Conservation (phyloP, 2,329 filamentous ascomycete species). For the Ceratocystiopsis sp. region DNA sequence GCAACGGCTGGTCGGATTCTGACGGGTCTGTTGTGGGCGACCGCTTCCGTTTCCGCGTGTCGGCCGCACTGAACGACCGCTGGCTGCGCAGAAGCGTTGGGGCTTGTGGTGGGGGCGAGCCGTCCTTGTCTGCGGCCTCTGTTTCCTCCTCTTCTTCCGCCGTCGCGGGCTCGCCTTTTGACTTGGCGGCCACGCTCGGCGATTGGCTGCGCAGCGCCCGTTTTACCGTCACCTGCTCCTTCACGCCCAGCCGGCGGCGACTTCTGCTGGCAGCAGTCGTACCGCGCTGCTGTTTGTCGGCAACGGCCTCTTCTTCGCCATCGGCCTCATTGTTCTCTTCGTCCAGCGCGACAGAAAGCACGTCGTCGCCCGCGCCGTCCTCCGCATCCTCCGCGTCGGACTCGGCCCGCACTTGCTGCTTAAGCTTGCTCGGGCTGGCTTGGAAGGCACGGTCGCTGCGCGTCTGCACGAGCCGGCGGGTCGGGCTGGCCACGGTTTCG, state of each 20-base stretch:
- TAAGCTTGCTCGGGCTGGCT: constrained; percentile 60
- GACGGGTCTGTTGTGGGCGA: constrained; percentile 26
- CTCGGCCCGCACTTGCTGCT: constrained; percentile 30
- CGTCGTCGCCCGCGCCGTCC: constrained; percentile 15
- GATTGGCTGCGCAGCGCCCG: neutral
- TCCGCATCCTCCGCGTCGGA: constrained; percentile 21
- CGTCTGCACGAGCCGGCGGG: constrained; percentile 2
- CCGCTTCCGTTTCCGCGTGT: constrained; percentile 34
- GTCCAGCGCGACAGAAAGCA: constrained; percentile 20
- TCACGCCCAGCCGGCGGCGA: constrained; percentile 15
- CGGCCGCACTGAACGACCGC: constrained; percentile 13
- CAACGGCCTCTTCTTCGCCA: constrained; percentile 8
- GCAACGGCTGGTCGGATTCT: constrained; percentile 29
- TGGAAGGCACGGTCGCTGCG: constrained; percentile 9
- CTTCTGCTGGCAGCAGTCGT: constrained; percentile 2
- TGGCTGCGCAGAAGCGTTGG: constrained; percentile 4
- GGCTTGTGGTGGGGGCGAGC: neutral
- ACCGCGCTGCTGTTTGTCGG: constrained; percentile 1
- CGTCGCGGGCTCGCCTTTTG: constrained; percentile 9
- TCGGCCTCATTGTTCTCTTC: constrained; percentile 19
- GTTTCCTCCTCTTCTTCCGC: constrained; percentile 13
- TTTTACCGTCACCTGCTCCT: constrained; percentile 11
- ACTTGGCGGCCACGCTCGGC: constrained; percentile 4
- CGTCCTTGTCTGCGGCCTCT: too few species aligned
- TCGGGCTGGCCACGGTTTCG: constrained; percentile 34